Conservation (phyloP, 73 alveolate genomes). For the Paramecium caudatum region DNA sequence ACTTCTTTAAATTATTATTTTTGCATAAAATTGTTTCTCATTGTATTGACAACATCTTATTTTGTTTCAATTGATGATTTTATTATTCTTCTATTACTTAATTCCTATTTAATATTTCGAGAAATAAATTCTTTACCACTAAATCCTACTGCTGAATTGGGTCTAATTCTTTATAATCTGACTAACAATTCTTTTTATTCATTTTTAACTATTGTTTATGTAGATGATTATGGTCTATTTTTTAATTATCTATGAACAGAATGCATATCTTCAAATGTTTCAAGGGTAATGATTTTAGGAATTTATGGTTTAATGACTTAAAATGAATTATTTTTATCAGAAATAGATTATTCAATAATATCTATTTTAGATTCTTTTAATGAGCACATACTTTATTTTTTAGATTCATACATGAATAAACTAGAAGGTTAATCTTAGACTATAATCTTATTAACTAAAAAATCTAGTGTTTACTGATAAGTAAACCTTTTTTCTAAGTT, state of each 20-base stretch:
- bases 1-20: slow-evolving; percentile 31
- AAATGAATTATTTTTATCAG: background rate
- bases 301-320: background rate
- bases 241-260: background rate
- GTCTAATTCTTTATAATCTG: slow-evolving; percentile 14
- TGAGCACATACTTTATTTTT: slow-evolving; percentile 20
- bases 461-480: background rate
- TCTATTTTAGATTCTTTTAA: slow-evolving; percentile 49
- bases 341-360: background rate
- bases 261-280: slow-evolving; percentile 36
- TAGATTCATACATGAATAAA: slow-evolving; percentile 1
- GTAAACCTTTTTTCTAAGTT: slow-evolving; percentile 31
- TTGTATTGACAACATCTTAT: background rate
- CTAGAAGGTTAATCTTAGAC: background rate
- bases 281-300: slow-evolving; percentile 27
- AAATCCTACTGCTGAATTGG: slow-evolving; percentile 62
- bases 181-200: background rate
- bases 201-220: background rate
- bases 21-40: slow-evolving; percentile 19
- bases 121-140: slow-evolving; percentile 57
- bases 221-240: slow-evolving; percentile 60
- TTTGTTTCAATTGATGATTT: background rate
- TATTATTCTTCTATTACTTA: slow-evolving; percentile 29
- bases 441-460: background rate
- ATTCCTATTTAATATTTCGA: slow-evolving; percentile 12